Base-by-base conservation (phyloP, 352 stramenopile genomes). In the Phytophthora pseudosyringae region DNA sequence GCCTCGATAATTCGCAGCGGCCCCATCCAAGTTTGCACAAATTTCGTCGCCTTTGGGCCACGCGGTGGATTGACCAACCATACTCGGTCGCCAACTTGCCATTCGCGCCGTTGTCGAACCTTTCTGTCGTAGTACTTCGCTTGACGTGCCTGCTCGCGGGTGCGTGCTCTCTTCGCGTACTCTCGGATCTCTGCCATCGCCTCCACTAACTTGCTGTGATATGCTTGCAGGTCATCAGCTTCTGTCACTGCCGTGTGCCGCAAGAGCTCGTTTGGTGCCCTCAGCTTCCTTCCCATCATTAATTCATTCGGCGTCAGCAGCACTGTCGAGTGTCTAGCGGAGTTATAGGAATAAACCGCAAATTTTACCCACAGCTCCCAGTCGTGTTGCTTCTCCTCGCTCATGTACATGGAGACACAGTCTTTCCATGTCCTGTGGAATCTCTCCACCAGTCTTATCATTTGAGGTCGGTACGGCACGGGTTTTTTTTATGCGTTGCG, bases 391-490 rank as follows among this genome's bases (percentile, higher is more conserved):
- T 32, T 7, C 3, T 21, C 15, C 21, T 36, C 43, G 21, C 25
- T 18, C 32, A 57, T 39, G 11, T n/a, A 39, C 7, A 10, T 39
- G 1, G 25, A 12, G 0, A 38, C 48, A 12, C 31, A 44, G 33
- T 67, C 64, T 38, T 62, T 67, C 64, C 50, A 67, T 3, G 51
- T 50, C 11, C 52, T 3, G 25, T 73, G 47, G 43, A 57, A 68
- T 3, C 51, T 18, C n/a, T 69, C 52, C 5, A 69, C 52, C 0
- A 69, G 28, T 3, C 44, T 52, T 1, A 67, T 48, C 35, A 63
- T 13, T n/a, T 72, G 59, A 4, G 51, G 64, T 8, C 57, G 29
- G 26, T 60, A 67, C 3, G 52, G 28, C 0, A 73, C 53, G 4
- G 53, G 65, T 8, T 40, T n/a, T n/a, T n/a, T n/a, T n/a, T n/a